Conservation (phyloP, 1,139 yeast species). For the Candida mesenterica region DNA sequence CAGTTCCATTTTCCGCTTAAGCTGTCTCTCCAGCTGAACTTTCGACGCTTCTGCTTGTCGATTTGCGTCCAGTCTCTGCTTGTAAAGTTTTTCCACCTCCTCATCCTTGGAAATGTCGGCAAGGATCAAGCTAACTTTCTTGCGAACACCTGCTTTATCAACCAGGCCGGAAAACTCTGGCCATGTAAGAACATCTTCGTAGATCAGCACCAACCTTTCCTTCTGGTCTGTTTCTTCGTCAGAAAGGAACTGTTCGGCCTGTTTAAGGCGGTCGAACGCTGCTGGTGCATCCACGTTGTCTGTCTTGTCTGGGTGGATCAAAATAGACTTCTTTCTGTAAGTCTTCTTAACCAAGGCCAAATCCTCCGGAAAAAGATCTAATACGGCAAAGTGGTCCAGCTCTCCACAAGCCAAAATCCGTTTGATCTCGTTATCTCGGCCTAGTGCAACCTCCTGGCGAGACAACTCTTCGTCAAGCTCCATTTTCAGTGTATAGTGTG, state of each 20-base stretch:
- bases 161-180: slow-evolving; percentile 30
- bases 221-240: slow-evolving; percentile 34
- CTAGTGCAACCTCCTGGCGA: slow-evolving; percentile 29
- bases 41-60: slow-evolving; percentile 24
- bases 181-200: slow-evolving; percentile 31
- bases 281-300: slow-evolving; percentile 53
- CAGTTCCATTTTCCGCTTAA: slow-evolving; percentile 39
- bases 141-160: slow-evolving; percentile 17
- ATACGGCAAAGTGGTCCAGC: slow-evolving; percentile 54
- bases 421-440: slow-evolving; percentile 53
- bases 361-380: slow-evolving; percentile 48
- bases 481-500: slow-evolving; percentile 5
- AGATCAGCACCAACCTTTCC: slow-evolving; percentile 33
- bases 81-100: slow-evolving; percentile 33
- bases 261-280: slow-evolving; percentile 57
- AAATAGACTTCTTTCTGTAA: slow-evolving; percentile 57
- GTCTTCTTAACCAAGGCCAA: slow-evolving; percentile 38
- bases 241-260: slow-evolving; percentile 29
- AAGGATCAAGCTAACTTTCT: slow-evolving; percentile 35
- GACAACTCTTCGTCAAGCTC: slow-evolving; percentile 9
- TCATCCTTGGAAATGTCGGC: slow-evolving; percentile 34
- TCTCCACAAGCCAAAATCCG: slow-evolving; percentile 49
- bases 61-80: slow-evolving; percentile 28
- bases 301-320: slow-evolving; percentile 71
- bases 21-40: slow-evolving; percentile 37